Evolutionary conservation across 345 rosid genomes (phyloP).

Genomic region (Eucalyptus brandiana): DNA sequence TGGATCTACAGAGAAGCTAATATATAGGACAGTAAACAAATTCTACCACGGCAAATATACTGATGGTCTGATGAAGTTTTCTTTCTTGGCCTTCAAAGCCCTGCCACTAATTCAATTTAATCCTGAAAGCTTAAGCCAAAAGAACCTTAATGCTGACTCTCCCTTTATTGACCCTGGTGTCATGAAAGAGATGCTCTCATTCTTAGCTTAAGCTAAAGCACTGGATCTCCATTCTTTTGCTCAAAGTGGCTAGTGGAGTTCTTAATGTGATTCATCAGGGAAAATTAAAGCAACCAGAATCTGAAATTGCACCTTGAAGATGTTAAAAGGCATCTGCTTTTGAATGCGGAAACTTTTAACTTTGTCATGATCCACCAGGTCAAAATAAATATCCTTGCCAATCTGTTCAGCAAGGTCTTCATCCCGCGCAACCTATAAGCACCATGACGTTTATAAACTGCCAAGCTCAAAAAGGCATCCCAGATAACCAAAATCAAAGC

Average conservation of each 20-base stretch:
- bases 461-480: neutral
- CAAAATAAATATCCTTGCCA: constrained; percentile 88
- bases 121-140: neutral
- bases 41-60: neutral
- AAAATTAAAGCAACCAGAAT: neutral
- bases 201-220: neutral
- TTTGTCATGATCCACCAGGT: constrained; percentile 95
- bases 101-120: neutral
- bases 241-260: neutral
- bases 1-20: neutral
- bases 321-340: constrained; percentile 65
- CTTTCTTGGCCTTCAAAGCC: neutral
- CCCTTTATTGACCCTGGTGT: neutral
- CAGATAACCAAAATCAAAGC: neutral
- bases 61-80: neutral
- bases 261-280: neutral
- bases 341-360: constrained; percentile 83
- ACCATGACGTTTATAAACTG: neutral
- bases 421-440: constrained; percentile 77
- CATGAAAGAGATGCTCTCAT: neutral
- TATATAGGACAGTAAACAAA: neutral
- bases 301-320: constrained; percentile 52
- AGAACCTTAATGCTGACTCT: neutral
- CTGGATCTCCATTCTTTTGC: neutral
- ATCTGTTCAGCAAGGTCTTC: constrained; percentile 77